Evolutionary conservation across 352 stramenopile species (phyloP), one percentile per base, ranked within the genome.

Genomic region (Halophytophthora batemanensis): DNA sequence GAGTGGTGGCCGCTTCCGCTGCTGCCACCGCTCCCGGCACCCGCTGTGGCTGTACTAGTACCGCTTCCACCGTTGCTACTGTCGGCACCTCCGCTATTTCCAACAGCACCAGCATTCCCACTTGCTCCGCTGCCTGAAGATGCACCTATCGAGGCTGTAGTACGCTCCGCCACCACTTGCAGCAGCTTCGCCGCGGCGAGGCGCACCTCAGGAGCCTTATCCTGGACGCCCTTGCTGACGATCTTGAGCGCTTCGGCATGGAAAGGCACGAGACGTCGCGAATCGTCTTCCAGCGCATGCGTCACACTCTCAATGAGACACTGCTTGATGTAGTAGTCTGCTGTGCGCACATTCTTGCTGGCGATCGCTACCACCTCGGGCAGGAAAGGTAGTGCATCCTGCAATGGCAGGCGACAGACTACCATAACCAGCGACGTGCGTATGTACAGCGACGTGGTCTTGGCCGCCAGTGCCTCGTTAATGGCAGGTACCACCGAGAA

Each of bases 291-390:
- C 2, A 95, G 59, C 22, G 83, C 70, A 34, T 80, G 69, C n/a
- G 69, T 57, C 28, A 89, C 53, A 48, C 69, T 85, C 46, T 90
- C 78, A 14, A 95, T 49, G 7, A 95, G 61, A 34, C 68, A 76
- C 55, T 92, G 82, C 47, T 88, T 88, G 55, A 93, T 65, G 53
- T 86, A 93, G 40, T 85, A 87, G 56, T 95, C 85, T 15, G 73
- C 77, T 2, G 69, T 46, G 28, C 78, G 76, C 22, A 88, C 57
- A 41, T 64, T 69, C 40, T 82, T 83, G 50, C 68, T 80, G 23
- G 75, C 64, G 44, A 93, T 65, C n/a, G 61, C 58, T n/a, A 93
- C 50, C 19, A 71, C 74, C 37, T 95, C 85, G 0, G 67, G 56
- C 7, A 92, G 36, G 45, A 93, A 90, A 45, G 81, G 73, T 36